Evolutionary conservation across 305 asterid genomes (phyloP).

Genomic region (Solanum hybrid): DNA sequence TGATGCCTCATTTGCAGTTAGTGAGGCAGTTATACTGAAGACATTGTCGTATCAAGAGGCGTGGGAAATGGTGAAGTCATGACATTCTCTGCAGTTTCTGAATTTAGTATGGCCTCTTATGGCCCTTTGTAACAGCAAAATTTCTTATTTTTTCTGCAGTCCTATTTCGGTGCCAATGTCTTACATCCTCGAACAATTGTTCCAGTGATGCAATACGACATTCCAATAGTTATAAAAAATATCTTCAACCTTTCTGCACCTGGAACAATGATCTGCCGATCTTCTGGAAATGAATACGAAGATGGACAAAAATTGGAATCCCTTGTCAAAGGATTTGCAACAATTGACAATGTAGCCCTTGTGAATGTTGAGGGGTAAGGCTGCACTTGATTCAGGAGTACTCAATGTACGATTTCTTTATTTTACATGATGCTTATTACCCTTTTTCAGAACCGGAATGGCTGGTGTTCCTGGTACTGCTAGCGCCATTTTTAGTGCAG

Average conservation of each 20-base stretch:
- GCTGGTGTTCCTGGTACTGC: conserved; percentile 99
- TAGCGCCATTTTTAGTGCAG: conserved; percentile 81
- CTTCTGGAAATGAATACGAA: conserved; percentile 37
- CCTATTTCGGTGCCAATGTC: conserved; percentile 97
- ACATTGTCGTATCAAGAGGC: conserved; percentile 96
- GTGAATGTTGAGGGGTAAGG: conserved; percentile 96
- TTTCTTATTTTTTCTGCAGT: conserved; percentile 37
- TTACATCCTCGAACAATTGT: conserved; percentile 97
- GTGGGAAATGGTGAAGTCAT: conserved; percentile 84
- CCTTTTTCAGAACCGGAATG: conserved; percentile 88
- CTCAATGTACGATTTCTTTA: neutral
- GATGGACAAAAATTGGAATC: conserved; percentile 43
- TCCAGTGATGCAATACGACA: conserved; percentile 93
- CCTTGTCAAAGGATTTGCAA: conserved; percentile 94
- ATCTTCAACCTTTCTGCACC: conserved; percentile 91
- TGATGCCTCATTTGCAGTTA: conserved; percentile 43
- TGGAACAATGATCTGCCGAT: conserved; percentile 79
- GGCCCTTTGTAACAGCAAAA: conserved; percentile 10
- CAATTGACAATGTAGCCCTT: conserved; percentile 93
- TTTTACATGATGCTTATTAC: conserved; percentile 7
- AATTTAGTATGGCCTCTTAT: neutral
- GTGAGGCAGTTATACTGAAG: conserved; percentile 94
- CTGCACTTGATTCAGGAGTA: neutral
- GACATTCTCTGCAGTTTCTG: conserved; percentile 11
- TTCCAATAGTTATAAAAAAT: conserved; percentile 92